These are phyloP conservation scores for Pestalotiopsis sp. DNA, from an alignment of 2,329 filamentous ascomycete genomes.

Conservation along the genomic window DNA sequence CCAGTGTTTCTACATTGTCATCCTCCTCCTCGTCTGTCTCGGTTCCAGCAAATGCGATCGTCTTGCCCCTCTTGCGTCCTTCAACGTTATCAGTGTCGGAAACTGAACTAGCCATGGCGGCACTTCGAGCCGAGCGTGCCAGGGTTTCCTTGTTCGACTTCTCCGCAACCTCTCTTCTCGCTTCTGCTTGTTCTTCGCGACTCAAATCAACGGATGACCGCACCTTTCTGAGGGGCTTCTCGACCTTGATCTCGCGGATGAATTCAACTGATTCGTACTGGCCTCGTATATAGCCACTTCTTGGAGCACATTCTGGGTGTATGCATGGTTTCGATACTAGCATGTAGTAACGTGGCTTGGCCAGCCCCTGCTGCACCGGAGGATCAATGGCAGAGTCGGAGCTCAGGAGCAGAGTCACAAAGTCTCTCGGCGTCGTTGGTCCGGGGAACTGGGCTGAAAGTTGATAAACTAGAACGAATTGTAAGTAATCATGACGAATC, in stretches of 20 bases:
- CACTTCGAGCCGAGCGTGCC: constrained; percentile 41
- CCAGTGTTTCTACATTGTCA: constrained; percentile 40
- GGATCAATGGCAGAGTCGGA: constrained; percentile 56
- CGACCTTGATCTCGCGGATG: constrained; percentile 77
- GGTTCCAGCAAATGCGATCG: constrained; percentile 30
- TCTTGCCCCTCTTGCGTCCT: constrained; percentile 34
- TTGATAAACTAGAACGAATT: constrained; percentile 69
- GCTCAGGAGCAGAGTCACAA: constrained; percentile 77
- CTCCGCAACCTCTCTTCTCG: constrained; percentile 26
- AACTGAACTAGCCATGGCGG: constrained; percentile 20
- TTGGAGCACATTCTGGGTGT: constrained; percentile 72
- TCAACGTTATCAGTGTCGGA: constrained; percentile 29
- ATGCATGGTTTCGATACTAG: constrained; percentile 83
- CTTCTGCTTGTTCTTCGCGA: constrained; percentile 32
- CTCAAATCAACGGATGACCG: constrained; percentile 48
- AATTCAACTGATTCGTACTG: constrained; percentile 91
- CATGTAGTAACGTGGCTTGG: constrained; percentile 72
- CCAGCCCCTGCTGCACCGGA: constrained; percentile 22
- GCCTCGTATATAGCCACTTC: constrained; percentile 77
- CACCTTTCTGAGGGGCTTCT: constrained; percentile 43
- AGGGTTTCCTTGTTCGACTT: constrained; percentile 43
- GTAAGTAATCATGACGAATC: constrained; percentile 14
- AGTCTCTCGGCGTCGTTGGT: constrained; percentile 85
- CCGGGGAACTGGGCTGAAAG: constrained; percentile 89
- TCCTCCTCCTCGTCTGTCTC: constrained; percentile 25